phyloP scores from a whole-genome alignment of 2,329 filamentous ascomycete species.

The Diatrype stigma region DNA sequence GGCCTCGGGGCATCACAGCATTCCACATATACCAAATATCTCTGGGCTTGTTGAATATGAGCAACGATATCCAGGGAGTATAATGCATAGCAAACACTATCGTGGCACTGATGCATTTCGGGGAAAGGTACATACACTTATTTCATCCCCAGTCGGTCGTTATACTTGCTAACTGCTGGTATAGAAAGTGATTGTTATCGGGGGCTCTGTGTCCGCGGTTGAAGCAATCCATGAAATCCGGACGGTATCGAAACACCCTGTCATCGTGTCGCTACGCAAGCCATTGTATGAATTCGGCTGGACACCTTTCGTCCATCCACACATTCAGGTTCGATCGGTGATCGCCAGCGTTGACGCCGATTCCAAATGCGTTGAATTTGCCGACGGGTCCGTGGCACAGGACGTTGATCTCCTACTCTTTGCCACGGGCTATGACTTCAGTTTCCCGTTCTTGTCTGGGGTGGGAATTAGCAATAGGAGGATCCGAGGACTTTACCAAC shows the following conservation, averaged over 20 bases:
- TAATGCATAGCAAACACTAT: slow-evolving; percentile 38
- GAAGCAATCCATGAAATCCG: slow-evolving; percentile 2
- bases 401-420: slow-evolving; percentile 4
- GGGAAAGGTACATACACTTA: background rate
- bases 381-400: slow-evolving; percentile 1
- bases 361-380: slow-evolving; percentile 1
- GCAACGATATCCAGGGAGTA: slow-evolving; percentile 29
- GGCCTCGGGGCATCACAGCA: slow-evolving; percentile 36
- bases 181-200: background rate
- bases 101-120: slow-evolving; percentile 20
- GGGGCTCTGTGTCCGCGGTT: background rate
- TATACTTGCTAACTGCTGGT: background rate
- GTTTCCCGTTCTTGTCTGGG: slow-evolving; percentile 1
- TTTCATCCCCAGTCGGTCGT: background rate
- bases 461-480: background rate
- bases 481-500: background rate
- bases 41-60: slow-evolving; percentile 36
- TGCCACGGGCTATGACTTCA: slow-evolving; percentile 4
- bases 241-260: background rate
- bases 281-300: slow-evolving; percentile 1
- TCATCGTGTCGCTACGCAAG: background rate
- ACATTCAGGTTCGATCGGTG: background rate
- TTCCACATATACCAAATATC: slow-evolving; percentile 38
- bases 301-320: slow-evolving; percentile 1
- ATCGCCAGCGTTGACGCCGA: background rate